phyloP scores from a whole-genome alignment of 805 yeast species.

The Cyberlindnera subsufficiens region DNA sequence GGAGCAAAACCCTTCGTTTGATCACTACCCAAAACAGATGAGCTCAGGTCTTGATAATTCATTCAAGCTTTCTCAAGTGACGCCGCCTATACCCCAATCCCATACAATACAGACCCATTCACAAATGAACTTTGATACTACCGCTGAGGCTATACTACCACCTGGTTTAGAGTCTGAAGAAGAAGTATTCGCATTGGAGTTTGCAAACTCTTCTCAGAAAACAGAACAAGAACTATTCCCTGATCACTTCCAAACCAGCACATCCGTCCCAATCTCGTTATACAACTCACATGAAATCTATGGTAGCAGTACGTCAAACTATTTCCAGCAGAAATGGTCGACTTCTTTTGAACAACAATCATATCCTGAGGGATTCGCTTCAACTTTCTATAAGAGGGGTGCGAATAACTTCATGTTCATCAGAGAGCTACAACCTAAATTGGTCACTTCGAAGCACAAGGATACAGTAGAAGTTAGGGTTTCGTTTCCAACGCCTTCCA shows the following conservation, averaged over 20 bases:
- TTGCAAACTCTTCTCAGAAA: slow-evolving; percentile 1
- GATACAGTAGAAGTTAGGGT: slow-evolving; percentile 35
- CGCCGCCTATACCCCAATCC: neutral
- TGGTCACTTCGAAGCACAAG: slow-evolving; percentile 33
- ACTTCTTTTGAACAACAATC: slow-evolving; percentile 11
- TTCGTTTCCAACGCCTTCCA: slow-evolving; percentile 29
- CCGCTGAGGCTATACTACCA: neutral
- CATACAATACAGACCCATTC: slow-evolving; percentile 1
- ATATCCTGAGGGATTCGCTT: slow-evolving; percentile 44
- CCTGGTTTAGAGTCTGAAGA: neutral
- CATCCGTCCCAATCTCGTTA: slow-evolving; percentile 4
- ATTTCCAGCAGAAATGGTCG: neutral
- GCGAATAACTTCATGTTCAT: slow-evolving; percentile 47
- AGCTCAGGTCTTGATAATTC: neutral
- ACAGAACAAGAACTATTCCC: slow-evolving; percentile 11
- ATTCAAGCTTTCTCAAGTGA: neutral
- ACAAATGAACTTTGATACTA: neutral
- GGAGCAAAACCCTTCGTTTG: slow-evolving; percentile 14
- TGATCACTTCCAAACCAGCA: slow-evolving; percentile 3
- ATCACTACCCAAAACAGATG: slow-evolving; percentile 11
- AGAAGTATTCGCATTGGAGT: neutral
- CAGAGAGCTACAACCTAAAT: slow-evolving; percentile 41
- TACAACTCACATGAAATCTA: neutral
- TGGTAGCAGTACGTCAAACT: neutral
- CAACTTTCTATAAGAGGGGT: slow-evolving; percentile 43